Percentiles rank a stretch among this genome's conserved stretches.
phyloP scores from a whole-genome alignment of 1,284 basidiomycete genomes.

The Trichosporon faecale region DNA sequence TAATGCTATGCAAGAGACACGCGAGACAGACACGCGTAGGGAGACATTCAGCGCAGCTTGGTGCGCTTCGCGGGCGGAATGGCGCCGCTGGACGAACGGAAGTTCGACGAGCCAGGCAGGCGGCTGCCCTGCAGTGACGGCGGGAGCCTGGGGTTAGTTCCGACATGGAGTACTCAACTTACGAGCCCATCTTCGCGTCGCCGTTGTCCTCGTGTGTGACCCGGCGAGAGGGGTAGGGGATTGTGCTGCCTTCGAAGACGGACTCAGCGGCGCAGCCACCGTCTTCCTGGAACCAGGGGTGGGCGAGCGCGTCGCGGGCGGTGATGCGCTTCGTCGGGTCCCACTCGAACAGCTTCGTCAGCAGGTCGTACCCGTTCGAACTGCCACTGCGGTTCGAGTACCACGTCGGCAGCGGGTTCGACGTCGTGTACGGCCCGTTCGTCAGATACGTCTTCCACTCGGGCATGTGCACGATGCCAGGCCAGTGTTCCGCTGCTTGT shows the following conservation, averaged over 20 bases:
- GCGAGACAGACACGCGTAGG: neutral
- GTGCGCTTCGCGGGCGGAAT: constrained; percentile 32
- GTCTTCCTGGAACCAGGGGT: constrained; percentile 59
- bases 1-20: constrained; percentile 12
- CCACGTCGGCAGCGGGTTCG: constrained; percentile 58
- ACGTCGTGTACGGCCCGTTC: constrained; percentile 58
- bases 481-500: constrained; percentile 69
- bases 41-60: constrained; percentile 28
- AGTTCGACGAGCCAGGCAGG: constrained; percentile 46
- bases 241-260: constrained; percentile 49
- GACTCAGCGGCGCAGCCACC: constrained; percentile 47
- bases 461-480: constrained; percentile 77
- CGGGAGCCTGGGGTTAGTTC: constrained; percentile 34
- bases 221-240: constrained; percentile 54
- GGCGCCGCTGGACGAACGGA: constrained; percentile 38
- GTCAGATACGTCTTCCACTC: constrained; percentile 80
- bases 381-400: constrained; percentile 61
- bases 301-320: constrained; percentile 73
- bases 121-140: constrained; percentile 41
- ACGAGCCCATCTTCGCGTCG: constrained; percentile 53
- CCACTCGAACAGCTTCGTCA: constrained; percentile 78
- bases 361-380: constrained; percentile 68
- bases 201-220: constrained; percentile 58
- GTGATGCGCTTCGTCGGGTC: constrained; percentile 84
- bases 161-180: constrained; percentile 27